Base-by-base conservation (phyloP, 768 basidiomycete species). In the Asterophora parasitica region DNA sequence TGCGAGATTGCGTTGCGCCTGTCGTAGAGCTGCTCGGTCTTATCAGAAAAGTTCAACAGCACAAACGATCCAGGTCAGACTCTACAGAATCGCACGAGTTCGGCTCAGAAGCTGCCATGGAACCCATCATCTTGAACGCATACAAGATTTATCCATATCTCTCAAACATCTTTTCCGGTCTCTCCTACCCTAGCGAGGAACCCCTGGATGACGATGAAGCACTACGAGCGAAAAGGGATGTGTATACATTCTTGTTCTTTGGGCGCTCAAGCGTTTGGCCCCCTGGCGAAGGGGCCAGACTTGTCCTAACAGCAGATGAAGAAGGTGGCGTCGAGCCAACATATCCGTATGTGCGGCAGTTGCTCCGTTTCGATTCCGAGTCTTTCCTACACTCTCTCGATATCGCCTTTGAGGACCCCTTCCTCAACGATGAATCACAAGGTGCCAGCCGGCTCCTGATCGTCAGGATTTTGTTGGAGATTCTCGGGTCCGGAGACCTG, bases 81-180 rank as follows among this genome's bases (percentile, higher is more conserved):
- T 58, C 55, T n/a, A 28, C 57, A 11, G 59, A 65, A 16, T 66
- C 65, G 15, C 59, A 58, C 15, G 54, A 62, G 26, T 49, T 61
- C 33, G 62, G 61, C 43, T 20, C 45, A 16, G 61, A 76, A 38
- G 51, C 61, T 27, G 56, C 61, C 5, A 69, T 84, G 50, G 88
- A 88, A 52, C 65, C 74, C 7, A 64, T 75, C 35, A 76, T 85
- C 20, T 65, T 85, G 17, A 82, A 89, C 59, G 88, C 95, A 2
- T 92, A 94, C 74, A 95, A 93, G 69, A 76, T 97, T 40, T 98
- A 86, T 60, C 83, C 88, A 0, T 98, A 94, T 63, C 73, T 99
- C 26, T 82, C 85, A 33, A 78, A 87, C 46, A 73, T 83, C 37
- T 74, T 97, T 15, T 83, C 84, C 26, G 95, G 95, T 3, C 74